A percentile compares a stretch with the other conserved stretches of the same genome.
Evolutionary conservation across 2,329 filamentous ascomycete species (phyloP).

Genomic region (Fusarium sp.): DNA sequence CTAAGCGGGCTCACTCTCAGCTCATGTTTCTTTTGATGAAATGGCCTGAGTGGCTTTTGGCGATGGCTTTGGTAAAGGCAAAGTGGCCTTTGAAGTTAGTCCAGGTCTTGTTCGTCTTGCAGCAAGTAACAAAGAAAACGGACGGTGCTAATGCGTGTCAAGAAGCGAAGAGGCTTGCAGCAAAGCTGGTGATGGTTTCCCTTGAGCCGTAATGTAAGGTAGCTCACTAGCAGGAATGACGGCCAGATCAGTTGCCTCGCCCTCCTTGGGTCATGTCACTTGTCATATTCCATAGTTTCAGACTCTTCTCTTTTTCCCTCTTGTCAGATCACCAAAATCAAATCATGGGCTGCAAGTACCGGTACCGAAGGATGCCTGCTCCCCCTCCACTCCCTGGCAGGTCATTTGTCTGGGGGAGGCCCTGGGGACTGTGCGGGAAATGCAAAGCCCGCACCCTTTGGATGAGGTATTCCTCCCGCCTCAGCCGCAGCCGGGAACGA

Average conservation of each 20-base stretch:
- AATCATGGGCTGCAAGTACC: conserved; percentile 18
- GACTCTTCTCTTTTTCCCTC: neutral
- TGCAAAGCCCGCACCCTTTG: conserved; percentile 10
- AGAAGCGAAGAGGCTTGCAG: neutral
- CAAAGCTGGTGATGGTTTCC: neutral
- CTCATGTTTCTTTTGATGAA: neutral
- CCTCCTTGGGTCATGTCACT: neutral
- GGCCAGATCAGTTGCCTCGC: neutral
- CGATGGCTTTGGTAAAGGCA: neutral
- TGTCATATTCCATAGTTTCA: conserved; percentile 7
- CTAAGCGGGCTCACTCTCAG: neutral
- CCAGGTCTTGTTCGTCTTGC: neutral
- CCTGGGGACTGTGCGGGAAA: conserved; percentile 27
- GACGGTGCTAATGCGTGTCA: neutral
- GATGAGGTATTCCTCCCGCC: conserved; percentile 1
- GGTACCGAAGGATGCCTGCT: conserved; percentile 20
- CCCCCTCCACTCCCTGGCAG: conserved; percentile 10
- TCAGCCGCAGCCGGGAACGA: neutral
- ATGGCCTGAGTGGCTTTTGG: conserved; percentile 4
- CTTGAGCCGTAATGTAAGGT: neutral
- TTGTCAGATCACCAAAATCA: conserved; percentile 6
- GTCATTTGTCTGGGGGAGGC: conserved; percentile 28
- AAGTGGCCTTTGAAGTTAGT: neutral
- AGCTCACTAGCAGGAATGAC: conserved; percentile 17
- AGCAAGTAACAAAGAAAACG: neutral